Percentiles rank a stretch among this genome's conserved stretches.
Evolutionary conservation across 169 alveolate species (phyloP).

Genomic region (Eimeria nieschulzi): DNA sequence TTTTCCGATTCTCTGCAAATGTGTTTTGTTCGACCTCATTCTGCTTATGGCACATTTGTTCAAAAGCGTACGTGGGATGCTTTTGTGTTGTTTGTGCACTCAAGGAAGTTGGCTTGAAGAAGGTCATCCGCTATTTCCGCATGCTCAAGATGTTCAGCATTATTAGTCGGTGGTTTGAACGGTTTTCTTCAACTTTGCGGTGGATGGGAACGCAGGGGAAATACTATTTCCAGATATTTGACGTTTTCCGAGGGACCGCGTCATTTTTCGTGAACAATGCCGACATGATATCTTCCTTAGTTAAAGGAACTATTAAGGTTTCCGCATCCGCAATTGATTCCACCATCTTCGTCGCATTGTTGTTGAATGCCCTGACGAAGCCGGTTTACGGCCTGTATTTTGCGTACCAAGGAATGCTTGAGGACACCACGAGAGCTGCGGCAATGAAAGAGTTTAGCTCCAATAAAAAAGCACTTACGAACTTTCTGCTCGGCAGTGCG

Average conservation of each 20-base stretch:
- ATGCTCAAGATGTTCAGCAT: constrained; percentile 24
- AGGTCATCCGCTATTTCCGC: constrained; percentile 18
- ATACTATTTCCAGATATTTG: not conserved
- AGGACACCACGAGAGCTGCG: not conserved
- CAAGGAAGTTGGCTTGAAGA: constrained; percentile 38
- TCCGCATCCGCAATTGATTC: not conserved
- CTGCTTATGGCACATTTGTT: not conserved
- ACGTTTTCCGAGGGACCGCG: constrained; percentile 14
- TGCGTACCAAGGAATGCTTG: constrained; percentile 40
- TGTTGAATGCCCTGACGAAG: constrained; percentile 17
- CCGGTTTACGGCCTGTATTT: constrained; percentile 37
- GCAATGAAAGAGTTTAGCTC: not conserved
- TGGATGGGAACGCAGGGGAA: constrained; percentile 24
- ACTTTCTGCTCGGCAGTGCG: constrained; percentile 38
- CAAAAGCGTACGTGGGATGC: not conserved
- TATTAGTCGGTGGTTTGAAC: constrained; percentile 11
- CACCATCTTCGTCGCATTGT: not conserved
- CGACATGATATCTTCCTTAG: constrained; percentile 1
- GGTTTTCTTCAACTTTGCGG: not conserved
- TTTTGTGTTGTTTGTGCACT: not conserved
- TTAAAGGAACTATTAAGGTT: not conserved
- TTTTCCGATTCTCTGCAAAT: not conserved
- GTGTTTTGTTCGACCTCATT: not conserved
- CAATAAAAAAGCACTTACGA: constrained; percentile 8
- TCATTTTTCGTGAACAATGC: constrained; percentile 4